Evolutionary conservation across 352 stramenopile species (phyloP).

Genomic region (Phytophthora fragariaefolia): DNA sequence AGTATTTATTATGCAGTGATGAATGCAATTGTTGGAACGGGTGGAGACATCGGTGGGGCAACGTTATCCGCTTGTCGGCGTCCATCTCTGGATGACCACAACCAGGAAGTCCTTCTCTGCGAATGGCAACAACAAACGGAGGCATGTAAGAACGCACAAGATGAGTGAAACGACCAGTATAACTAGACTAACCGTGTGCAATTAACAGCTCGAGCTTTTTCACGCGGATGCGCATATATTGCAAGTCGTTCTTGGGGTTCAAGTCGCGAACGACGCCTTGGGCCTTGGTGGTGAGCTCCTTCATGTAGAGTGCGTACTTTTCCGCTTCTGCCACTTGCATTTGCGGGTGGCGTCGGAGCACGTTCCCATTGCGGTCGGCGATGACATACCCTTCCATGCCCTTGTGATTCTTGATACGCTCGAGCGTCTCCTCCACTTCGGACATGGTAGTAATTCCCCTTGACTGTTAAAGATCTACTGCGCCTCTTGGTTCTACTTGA

Average conservation of each 20-base stretch:
- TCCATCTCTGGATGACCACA: slow-evolving; percentile 95
- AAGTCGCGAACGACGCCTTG: slow-evolving; percentile 94
- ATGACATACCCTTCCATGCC: slow-evolving; percentile 96
- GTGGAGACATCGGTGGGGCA: not conserved
- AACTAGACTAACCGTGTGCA: slow-evolving; percentile 74
- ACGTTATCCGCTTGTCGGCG: slow-evolving; percentile 47
- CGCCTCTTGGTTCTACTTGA: too few species aligned
- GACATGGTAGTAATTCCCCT: slow-evolving; percentile 52
- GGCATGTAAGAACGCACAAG: not conserved
- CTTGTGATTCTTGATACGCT: slow-evolving; percentile 95
- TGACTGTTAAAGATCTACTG: slow-evolving; percentile 23
- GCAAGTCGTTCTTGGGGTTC: slow-evolving; percentile 95
- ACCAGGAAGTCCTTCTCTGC: slow-evolving; percentile 94
- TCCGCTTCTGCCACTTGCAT: slow-evolving; percentile 93
- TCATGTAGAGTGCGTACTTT: slow-evolving; percentile 93
- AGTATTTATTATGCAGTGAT: slow-evolving; percentile 23
- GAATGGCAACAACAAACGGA: not conserved
- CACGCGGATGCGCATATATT: slow-evolving; percentile 93
- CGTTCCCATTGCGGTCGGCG: slow-evolving; percentile 89
- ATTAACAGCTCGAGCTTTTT: slow-evolving; percentile 94
- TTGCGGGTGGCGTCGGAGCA: slow-evolving; percentile 89
- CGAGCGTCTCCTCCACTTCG: slow-evolving; percentile 95
- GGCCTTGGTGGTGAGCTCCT: slow-evolving; percentile 90
- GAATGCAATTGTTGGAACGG: slow-evolving; percentile 10
- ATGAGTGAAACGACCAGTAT: not conserved